A percentile compares a stretch with the other conserved stretches of the same genome.
These are phyloP conservation scores for Suillus ampliporus DNA, from an alignment of 768 basidiomycete species.

Conservation along the genomic window DNA sequence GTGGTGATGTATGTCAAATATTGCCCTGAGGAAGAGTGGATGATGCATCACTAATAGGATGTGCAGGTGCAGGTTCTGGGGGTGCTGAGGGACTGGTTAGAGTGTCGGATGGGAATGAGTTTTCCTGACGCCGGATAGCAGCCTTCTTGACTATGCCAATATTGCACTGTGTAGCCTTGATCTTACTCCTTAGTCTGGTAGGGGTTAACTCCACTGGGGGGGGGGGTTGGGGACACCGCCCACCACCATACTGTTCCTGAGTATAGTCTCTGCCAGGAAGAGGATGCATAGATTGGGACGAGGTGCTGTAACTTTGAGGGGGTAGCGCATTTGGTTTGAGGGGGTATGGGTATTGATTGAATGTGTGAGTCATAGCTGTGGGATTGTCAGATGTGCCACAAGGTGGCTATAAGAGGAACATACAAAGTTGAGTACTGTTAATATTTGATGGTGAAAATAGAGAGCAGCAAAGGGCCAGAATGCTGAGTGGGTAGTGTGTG, in stretches of 20 bases:
- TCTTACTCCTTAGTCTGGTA: background rate
- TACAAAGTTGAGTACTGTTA: background rate
- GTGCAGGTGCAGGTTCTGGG: background rate
- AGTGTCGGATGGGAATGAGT: background rate
- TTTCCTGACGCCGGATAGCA: background rate
- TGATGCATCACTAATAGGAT: background rate
- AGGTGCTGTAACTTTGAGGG: background rate
- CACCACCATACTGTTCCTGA: background rate
- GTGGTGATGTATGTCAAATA: background rate
- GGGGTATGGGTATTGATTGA: background rate
- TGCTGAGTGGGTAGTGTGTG: background rate
- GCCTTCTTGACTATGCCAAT: background rate
- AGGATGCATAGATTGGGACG: background rate
- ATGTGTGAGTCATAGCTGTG: background rate
- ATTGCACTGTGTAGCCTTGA: background rate
- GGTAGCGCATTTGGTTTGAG: background rate
- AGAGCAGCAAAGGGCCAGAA: background rate
- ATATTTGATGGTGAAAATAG: background rate
- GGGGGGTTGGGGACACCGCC: background rate
- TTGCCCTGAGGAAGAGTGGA: background rate
- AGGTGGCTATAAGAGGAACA: background rate
- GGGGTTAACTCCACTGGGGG: constrained; percentile 1
- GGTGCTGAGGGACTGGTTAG: background rate
- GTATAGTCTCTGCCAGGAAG: background rate
- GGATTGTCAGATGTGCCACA: background rate